Percentiles rank a stretch among this genome's conserved stretches.
Conservation (phyloP, 2,329 filamentous ascomycete genomes). For the Bipolaris cookei region DNA sequence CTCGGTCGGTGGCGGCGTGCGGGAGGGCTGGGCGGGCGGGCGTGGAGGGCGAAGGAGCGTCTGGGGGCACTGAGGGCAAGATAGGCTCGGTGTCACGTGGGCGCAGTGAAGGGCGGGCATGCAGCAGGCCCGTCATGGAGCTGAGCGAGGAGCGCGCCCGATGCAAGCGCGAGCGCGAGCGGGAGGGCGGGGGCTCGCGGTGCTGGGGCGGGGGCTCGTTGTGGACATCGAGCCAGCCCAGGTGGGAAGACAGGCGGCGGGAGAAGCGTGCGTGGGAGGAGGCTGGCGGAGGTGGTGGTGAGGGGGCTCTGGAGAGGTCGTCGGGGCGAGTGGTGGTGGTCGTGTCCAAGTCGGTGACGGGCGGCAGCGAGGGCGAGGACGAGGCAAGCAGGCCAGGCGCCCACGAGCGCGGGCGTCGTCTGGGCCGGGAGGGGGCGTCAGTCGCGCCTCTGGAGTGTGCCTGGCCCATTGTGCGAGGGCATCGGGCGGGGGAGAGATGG, state of each 20-base stretch:
- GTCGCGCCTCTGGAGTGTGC: constrained; percentile 43
- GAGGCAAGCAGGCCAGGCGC: constrained; percentile 35
- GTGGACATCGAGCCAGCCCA: constrained; percentile 40
- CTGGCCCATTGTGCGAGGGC: constrained; percentile 48
- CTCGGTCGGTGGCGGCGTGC: constrained; percentile 36
- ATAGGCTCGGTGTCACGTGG: constrained; percentile 25
- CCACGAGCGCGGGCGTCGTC: constrained; percentile 44
- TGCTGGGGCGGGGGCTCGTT: constrained; percentile 30
- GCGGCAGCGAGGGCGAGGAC: constrained; percentile 11
- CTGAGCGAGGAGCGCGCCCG: constrained; percentile 48
- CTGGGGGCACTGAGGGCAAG: constrained; percentile 21
- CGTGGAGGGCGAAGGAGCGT: constrained; percentile 24
- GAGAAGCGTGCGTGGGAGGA: constrained; percentile 20
- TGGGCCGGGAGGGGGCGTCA: constrained; percentile 33
- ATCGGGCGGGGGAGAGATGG: constrained; percentile 19
- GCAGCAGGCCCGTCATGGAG: constrained; percentile 42
- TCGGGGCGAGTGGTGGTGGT: constrained; percentile 16
- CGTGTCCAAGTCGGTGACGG: constrained; percentile 17
- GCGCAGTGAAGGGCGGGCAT: constrained; percentile 35
- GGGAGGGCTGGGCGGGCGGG: constrained; percentile 28
- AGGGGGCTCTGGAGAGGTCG: constrained; percentile 25
- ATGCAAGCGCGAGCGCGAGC: constrained; percentile 42
- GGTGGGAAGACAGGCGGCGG: constrained; percentile 39
- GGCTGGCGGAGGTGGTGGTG: not conserved
- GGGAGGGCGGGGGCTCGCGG: constrained; percentile 17